phyloP scores from a whole-genome alignment of 139 green algal species.

The Coelastrella sp. region DNA sequence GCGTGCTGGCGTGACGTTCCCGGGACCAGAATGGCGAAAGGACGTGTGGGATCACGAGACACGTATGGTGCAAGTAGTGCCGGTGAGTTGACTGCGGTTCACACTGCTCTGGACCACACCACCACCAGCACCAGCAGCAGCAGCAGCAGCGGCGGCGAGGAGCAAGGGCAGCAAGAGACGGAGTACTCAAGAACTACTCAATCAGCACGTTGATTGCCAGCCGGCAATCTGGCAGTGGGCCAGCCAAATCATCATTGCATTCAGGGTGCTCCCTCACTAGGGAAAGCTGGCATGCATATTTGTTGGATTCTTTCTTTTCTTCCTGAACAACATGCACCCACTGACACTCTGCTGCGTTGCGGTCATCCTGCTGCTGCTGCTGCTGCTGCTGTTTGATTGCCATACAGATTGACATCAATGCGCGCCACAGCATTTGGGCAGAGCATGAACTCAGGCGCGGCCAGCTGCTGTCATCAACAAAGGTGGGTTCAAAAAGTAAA shows the following conservation, averaged over 20 bases:
- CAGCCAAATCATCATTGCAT: no score
- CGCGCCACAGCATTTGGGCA: conserved; percentile 44
- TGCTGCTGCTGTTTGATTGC: not conserved
- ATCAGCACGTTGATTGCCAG: no score
- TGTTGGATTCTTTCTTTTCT: no score
- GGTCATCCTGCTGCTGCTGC: not conserved
- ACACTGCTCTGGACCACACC: not conserved
- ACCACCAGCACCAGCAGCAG: not conserved
- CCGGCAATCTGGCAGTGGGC: no score
- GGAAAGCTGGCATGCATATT: no score
- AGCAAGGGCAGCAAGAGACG: not conserved
- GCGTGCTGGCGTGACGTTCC: conserved; percentile 49
- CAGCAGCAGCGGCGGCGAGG: not conserved
- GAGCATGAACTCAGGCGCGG: conserved; percentile 51
- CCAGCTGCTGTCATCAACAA: conserved; percentile 52
- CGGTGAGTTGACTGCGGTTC: not conserved
- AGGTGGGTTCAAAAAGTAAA: not conserved
- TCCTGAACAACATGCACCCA: no score
- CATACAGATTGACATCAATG: not conserved
- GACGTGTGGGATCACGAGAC: conserved; percentile 57
- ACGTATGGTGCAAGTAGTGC: conserved; percentile 49
- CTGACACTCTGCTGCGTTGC: no score
- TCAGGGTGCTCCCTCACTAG: no score
- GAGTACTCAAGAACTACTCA: not conserved
- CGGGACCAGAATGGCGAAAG: conserved; percentile 53